A percentile compares a stretch with the other conserved stretches of the same genome.
These are phyloP conservation scores for Posidonia oceanica DNA, from an alignment of 116 monocot genomes.

Conservation along the genomic window DNA sequence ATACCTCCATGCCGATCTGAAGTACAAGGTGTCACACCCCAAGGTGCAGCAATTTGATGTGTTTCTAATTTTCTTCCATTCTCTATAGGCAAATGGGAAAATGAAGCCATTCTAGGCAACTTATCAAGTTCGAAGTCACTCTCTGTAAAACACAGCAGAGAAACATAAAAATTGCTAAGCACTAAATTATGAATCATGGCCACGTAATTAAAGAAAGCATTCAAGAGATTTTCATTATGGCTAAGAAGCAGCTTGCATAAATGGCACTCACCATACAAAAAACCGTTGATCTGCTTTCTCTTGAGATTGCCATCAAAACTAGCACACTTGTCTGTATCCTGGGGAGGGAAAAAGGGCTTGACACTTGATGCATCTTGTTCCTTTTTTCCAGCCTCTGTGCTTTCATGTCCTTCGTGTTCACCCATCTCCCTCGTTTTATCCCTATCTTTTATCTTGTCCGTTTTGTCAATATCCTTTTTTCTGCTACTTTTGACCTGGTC, in stretches of 20 bases:
- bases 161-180: neutral
- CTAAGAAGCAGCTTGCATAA: neutral
- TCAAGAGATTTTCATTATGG: neutral
- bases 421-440: constrained; percentile 9
- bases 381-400: constrained; percentile 9
- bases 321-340: constrained; percentile 4
- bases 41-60: constrained; percentile 8
- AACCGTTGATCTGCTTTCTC: constrained; percentile 31
- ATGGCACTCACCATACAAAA: constrained; percentile 26
- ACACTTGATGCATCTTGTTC: constrained; percentile 1
- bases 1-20: constrained; percentile 7
- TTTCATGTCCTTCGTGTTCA: constrained; percentile 15
- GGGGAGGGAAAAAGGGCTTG: constrained; percentile 8
- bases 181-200: neutral
- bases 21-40: neutral
- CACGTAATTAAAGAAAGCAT: neutral
- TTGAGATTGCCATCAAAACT: constrained; percentile 17
- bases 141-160: constrained; percentile 34
- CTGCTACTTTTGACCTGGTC: constrained; percentile 13
- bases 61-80: constrained; percentile 31
- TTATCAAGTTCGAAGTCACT: constrained; percentile 30
- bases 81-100: constrained; percentile 25
- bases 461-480: constrained; percentile 5
- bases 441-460: constrained; percentile 13
- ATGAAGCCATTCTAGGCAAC: constrained; percentile 15